phyloP scores from a whole-genome alignment of 106 monocot species.

The Agapanthus africanus region DNA sequence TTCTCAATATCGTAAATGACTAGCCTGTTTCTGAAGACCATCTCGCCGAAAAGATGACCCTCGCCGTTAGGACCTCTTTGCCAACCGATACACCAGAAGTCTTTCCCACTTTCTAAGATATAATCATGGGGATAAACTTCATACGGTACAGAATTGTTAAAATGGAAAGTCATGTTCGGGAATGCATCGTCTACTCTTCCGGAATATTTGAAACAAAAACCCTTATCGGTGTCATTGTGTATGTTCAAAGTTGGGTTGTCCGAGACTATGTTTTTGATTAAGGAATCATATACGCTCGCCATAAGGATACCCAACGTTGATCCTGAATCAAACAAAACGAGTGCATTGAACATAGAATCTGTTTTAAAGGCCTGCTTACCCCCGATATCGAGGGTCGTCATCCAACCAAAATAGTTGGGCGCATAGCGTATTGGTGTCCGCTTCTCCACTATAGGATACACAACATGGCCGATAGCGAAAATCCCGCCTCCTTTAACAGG shows the following conservation, averaged over 20 bases:
- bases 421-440: too few species aligned
- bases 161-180: not conserved
- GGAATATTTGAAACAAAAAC: not conserved
- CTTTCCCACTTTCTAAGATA: not conserved
- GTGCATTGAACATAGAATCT: not conserved
- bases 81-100: not conserved
- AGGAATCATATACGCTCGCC: not conserved
- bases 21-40: conserved; percentile 45
- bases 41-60: conserved; percentile 25
- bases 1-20: conserved; percentile 61
- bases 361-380: not conserved
- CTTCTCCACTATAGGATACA: conserved; percentile 57
- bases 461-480: conserved; percentile 81
- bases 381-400: conserved; percentile 9
- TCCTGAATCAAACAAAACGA: not conserved
- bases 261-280: too few species aligned
- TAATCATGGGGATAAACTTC: not conserved
- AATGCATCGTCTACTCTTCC: not conserved
- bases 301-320: not conserved
- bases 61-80: not conserved
- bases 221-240: too few species aligned
- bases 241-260: too few species aligned
- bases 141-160: not conserved
- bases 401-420: conserved; percentile 44
- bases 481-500: conserved; percentile 78